phyloP scores from a whole-genome alignment of 176 grass and related monocot genomes.

The Carex scoparia region DNA sequence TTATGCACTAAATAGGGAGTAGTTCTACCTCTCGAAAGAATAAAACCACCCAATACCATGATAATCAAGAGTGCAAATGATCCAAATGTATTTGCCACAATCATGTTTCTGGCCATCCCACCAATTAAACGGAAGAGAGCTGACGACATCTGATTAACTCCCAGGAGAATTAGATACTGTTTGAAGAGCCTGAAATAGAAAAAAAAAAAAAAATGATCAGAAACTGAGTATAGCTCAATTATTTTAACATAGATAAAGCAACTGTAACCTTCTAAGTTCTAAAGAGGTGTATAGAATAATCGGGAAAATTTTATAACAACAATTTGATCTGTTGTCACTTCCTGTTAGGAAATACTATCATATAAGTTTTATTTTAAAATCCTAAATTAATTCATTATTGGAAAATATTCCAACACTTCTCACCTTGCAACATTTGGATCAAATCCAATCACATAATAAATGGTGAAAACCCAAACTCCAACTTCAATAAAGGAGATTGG shows the following conservation, averaged over 20 bases:
- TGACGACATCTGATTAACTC: constrained; percentile 72
- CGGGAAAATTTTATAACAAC: neutral
- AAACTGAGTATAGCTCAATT: constrained; percentile 10
- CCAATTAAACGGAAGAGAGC: constrained; percentile 72
- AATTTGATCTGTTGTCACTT: neutral
- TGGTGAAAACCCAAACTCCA: constrained; percentile 57
- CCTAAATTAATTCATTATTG: too few relatives aligned
- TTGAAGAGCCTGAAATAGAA: constrained; percentile 66
- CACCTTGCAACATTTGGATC: constrained; percentile 63
- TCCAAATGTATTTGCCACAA: constrained; percentile 76
- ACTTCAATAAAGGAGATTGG: constrained; percentile 87
- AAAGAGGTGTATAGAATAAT: neutral
- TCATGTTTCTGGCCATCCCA: constrained; percentile 66
- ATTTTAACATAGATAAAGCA: neutral
- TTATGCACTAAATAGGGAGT: constrained; percentile 4
- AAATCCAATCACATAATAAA: constrained; percentile 84
- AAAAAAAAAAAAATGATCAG: constrained; percentile 17
- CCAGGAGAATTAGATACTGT: constrained; percentile 65
- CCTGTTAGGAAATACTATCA: too few relatives aligned
- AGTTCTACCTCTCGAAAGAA: constrained; percentile 59
- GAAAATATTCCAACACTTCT: neutral
- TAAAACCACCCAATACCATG: constrained; percentile 57
- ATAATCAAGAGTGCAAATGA: constrained; percentile 56
- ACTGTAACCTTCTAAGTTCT: neutral
- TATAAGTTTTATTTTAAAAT: too few relatives aligned